Percentiles rank a stretch among this genome's conserved stretches.
Conservation (phyloP, 2,329 filamentous ascomycete genomes). For the Cladosporium oxysporum region DNA sequence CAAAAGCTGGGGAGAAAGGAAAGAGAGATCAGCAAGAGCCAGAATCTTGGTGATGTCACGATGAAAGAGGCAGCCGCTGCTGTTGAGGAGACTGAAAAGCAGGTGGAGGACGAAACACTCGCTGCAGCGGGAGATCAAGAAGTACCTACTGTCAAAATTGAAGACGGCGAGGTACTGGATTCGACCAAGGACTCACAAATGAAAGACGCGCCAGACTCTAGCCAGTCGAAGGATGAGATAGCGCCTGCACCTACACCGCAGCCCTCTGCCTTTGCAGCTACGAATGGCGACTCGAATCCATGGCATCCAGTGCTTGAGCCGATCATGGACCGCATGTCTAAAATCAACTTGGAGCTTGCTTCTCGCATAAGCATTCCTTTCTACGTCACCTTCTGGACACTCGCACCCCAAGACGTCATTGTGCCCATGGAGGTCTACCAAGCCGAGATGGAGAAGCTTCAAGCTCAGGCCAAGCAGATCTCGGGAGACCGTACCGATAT, state of each 20-base stretch:
- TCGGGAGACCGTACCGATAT: slow-evolving; percentile 73
- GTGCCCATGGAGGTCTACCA: slow-evolving; percentile 78
- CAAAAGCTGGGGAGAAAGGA: slow-evolving; percentile 32
- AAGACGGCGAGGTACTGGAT: slow-evolving; percentile 23
- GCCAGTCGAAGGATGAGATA: slow-evolving; percentile 36
- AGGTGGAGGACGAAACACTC: slow-evolving; percentile 8
- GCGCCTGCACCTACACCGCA: slow-evolving; percentile 18
- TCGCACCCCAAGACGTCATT: slow-evolving; percentile 78
- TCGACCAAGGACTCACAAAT: slow-evolving; percentile 13
- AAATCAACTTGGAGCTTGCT: slow-evolving; percentile 63
- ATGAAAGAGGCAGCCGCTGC: slow-evolving; percentile 40
- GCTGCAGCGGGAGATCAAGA: slow-evolving; percentile 12
- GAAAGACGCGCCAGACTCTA: slow-evolving; percentile 30
- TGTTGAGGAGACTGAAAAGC: slow-evolving; percentile 15
- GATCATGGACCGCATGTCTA: slow-evolving; percentile 68
- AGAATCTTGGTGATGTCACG: slow-evolving; percentile 47
- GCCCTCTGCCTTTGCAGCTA: slow-evolving; percentile 3
- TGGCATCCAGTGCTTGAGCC: slow-evolving; percentile 73
- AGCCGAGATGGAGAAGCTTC: slow-evolving; percentile 69
- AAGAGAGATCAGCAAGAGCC: slow-evolving; percentile 28
- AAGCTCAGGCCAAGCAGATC: slow-evolving; percentile 66
- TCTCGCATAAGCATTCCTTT: slow-evolving; percentile 74
- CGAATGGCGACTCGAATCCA: slow-evolving; percentile 33
- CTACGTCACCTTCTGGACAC: slow-evolving; percentile 89
- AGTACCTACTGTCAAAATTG: slow-evolving; percentile 17